Percentiles rank a stretch among this genome's conserved stretches.
Evolutionary conservation across 1,139 yeast genomes (phyloP).

Genomic region (Yamadazyma epiphylla): DNA sequence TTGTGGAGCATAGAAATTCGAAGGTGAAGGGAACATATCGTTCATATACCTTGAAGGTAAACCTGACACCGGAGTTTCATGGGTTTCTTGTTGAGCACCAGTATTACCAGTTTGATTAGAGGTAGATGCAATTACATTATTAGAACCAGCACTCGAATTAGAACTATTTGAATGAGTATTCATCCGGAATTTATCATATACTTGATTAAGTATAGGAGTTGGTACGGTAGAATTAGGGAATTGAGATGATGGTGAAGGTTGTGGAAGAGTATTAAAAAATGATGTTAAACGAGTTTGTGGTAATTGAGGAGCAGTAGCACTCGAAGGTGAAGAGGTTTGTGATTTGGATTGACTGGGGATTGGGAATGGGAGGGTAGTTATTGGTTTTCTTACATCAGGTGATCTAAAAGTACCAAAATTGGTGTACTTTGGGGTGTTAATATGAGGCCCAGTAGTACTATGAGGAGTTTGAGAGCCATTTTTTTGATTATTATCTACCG

Average conservation of each 20-base stretch:
- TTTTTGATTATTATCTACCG: neutral
- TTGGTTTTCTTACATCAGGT: slow-evolving; percentile 35
- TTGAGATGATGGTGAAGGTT: slow-evolving; percentile 25
- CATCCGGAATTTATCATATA: slow-evolving; percentile 18
- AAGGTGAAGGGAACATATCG: slow-evolving; percentile 55
- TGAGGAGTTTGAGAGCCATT: slow-evolving; percentile 1
- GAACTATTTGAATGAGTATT: slow-evolving; percentile 1
- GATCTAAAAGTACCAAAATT: slow-evolving; percentile 31
- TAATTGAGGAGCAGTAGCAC: slow-evolving; percentile 38
- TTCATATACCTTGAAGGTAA: slow-evolving; percentile 49
- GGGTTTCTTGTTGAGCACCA: slow-evolving; percentile 3
- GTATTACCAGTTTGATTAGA: neutral
- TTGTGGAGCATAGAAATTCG: slow-evolving; percentile 44
- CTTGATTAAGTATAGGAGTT: slow-evolving; percentile 37
- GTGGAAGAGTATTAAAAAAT: slow-evolving; percentile 27
- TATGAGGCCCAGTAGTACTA: slow-evolving; percentile 11
- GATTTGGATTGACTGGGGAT: slow-evolving; percentile 28
- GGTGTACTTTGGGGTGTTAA: slow-evolving; percentile 21
- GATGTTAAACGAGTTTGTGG: slow-evolving; percentile 22
- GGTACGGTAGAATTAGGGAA: slow-evolving; percentile 20
- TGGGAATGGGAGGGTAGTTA: slow-evolving; percentile 35
- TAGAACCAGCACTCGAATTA: slow-evolving; percentile 1
- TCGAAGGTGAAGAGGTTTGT: slow-evolving; percentile 42
- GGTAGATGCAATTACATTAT: neutral
- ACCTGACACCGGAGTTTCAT: slow-evolving; percentile 49